phyloP scores from a whole-genome alignment of 306 rosid genomes.

The Rosa multiflora region DNA sequence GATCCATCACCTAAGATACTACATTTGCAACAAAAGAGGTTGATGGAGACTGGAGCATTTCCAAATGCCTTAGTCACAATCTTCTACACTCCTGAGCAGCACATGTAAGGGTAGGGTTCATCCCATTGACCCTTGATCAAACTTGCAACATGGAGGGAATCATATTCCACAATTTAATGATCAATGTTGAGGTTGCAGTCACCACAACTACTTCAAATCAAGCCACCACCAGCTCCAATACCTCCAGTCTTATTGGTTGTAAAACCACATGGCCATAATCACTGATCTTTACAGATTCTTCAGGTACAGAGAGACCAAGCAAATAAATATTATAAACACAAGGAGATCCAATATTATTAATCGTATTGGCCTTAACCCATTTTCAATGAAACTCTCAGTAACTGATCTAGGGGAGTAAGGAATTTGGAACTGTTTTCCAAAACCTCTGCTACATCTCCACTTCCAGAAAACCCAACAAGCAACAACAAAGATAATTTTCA shows the following conservation, averaged over 20 bases:
- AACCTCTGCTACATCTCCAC: neutral
- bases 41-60: neutral
- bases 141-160: neutral
- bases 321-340: neutral
- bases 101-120: neutral
- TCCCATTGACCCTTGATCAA: neutral
- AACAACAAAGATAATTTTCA: neutral
- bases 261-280: neutral
- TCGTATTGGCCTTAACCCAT: neutral
- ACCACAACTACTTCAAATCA: neutral
- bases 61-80: neutral
- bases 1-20: neutral
- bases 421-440: neutral
- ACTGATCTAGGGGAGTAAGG: neutral
- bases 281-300: neutral
- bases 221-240: neutral
- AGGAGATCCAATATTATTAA: neutral
- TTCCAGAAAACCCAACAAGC: neutral
- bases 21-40: neutral
- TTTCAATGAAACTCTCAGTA: neutral
- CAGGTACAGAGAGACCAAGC: neutral
- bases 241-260: neutral
- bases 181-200: neutral
- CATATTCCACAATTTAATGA: neutral
- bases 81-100: neutral